Evolutionary conservation across 2,329 filamentous ascomycete genomes (phyloP), one percentile per base, ranked within the genome.

Genomic region (Lecanicillium sp.): DNA sequence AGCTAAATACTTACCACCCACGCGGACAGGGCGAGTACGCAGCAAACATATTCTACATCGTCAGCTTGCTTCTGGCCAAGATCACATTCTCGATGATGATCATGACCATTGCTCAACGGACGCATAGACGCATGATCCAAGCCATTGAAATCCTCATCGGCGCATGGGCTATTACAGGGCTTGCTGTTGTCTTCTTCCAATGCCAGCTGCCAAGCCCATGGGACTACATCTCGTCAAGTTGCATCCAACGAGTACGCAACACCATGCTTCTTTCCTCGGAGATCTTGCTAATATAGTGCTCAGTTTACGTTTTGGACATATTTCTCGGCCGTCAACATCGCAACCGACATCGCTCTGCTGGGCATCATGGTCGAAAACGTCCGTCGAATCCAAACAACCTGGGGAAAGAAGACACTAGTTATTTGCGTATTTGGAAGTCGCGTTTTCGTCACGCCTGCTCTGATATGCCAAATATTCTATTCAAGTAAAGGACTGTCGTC

Each of bases 401-500:
- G 41, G 45, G 43, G 45, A 1, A 57, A 57, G 33, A 56, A 52
- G 44, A 39, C 42, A 0, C 25, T 57, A 7, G 54, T 57, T 2
- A 56, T 57, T 19, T 37, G 46, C 6, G 54, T 57, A 4, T 57
- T 57, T 28, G 55, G 55, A 0, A 54, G 54, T 25, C 49, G 55
- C 36, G 53, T 56, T 5, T 37, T 57, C 54, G 49, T 55, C 28
- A 48, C 48, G 3, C 55, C 55, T 3, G 54, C 51, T 9, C 46
- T 52, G 11, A 19, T 36, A 15, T 19, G 17, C 4, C 41, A 43
- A 15, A 40, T 43, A 8, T 13, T 10, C 15, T 37, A 22, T 10
- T 15, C 33, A 1, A 29, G 12, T 5, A 31, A n/a, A 10, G 33
- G 27, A 29, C 17, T 39, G 4, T 11, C 33, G 3, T 15, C 28